Percentiles rank a stretch among this genome's conserved stretches.
Conservation (phyloP, 306 rosid species). For the Cucurbita maxima region DNA sequence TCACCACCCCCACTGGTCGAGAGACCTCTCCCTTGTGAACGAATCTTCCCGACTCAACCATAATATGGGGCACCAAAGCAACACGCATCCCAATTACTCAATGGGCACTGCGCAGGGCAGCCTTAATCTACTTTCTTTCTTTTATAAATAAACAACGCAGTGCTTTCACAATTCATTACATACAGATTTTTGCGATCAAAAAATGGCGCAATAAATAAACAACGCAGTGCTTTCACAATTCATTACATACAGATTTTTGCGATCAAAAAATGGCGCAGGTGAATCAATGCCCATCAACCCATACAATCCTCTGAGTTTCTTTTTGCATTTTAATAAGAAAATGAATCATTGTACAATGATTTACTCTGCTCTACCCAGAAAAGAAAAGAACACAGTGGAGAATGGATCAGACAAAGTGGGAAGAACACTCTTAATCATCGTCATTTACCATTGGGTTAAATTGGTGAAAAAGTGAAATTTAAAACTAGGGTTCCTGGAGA, state of each 20-base stretch:
- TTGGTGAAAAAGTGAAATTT: too few species aligned
- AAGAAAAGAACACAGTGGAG: background rate
- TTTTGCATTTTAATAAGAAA: background rate
- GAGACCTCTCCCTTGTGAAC: background rate
- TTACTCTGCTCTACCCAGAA: background rate
- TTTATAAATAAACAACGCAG: too few species aligned
- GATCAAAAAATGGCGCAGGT: background rate
- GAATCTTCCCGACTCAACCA: background rate
- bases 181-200: too few species aligned
- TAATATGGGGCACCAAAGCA: background rate
- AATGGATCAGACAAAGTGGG: background rate
- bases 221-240: too few species aligned
- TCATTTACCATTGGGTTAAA: too few species aligned
- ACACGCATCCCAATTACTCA: background rate
- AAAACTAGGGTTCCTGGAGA: background rate
- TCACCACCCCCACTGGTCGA: background rate
- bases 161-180: too few species aligned
- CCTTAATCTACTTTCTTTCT: too few species aligned
- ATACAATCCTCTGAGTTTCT: background rate
- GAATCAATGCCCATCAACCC: background rate
- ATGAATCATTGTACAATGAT: slow-evolving; percentile 1
- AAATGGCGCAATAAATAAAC: background rate
- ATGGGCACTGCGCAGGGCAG: too few species aligned
- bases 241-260: too few species aligned
- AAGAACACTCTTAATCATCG: background rate